phyloP scores from a whole-genome alignment of 169 alveolate genomes.

The Cryptosporidium viatorum region DNA sequence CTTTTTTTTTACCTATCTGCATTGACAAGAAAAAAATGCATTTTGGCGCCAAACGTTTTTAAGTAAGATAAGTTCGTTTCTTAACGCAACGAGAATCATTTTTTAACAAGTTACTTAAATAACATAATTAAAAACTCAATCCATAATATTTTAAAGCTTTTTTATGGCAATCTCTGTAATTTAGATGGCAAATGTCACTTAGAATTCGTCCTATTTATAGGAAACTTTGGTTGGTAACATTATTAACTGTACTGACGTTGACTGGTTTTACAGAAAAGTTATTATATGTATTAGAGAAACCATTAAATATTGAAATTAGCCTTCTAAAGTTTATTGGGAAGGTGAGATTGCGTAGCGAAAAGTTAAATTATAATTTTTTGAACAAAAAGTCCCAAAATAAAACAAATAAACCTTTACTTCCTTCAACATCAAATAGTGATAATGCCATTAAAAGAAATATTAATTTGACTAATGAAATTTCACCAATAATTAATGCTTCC shows the following conservation, averaged over 20 bases:
- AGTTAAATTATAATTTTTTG: neutral
- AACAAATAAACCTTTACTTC: neutral
- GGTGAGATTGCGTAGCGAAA: neutral
- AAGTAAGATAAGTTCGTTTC: neutral
- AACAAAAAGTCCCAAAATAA: neutral
- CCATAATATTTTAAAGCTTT: neutral
- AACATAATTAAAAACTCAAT: neutral
- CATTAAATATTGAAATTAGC: neutral
- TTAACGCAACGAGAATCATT: neutral
- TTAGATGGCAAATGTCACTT: slow-evolving; percentile 10
- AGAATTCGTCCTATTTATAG: neutral
- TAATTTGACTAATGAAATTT: neutral
- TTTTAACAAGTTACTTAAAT: neutral
- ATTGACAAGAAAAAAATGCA: neutral
- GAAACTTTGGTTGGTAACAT: neutral
- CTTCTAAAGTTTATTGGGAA: slow-evolving; percentile 3
- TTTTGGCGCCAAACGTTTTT: neutral
- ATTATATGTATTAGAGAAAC: neutral
- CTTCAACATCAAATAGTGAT: neutral
- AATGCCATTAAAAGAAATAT: neutral
- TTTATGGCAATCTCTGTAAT: neutral
- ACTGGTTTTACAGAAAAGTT: neutral
- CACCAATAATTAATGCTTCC: neutral
- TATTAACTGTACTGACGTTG: neutral
- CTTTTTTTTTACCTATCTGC: neutral